These are phyloP conservation scores for Karstenula rhodostoma DNA, from an alignment of 2,329 filamentous ascomycete genomes.

Conservation along the genomic window DNA sequence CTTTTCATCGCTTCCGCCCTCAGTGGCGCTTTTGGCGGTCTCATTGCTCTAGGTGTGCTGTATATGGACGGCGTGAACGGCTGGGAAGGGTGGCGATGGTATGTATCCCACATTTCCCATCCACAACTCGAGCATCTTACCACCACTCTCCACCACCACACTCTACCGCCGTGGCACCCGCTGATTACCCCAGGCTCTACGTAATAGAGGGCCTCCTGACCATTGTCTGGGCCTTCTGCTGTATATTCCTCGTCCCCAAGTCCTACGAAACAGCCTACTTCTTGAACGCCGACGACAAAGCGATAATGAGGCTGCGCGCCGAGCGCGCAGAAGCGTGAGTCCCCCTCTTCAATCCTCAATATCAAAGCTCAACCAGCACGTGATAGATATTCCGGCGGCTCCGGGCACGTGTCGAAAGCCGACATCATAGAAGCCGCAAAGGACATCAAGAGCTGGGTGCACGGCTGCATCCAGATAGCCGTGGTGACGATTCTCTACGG, in stretches of 20 bases:
- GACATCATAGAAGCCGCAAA: slow-evolving; percentile 44
- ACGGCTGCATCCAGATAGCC: slow-evolving; percentile 50
- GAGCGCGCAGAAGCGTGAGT: slow-evolving; percentile 37
- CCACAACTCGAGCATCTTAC: neutral
- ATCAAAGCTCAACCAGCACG: too few species aligned
- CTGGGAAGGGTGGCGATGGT: slow-evolving; percentile 41
- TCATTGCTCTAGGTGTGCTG: slow-evolving; percentile 40
- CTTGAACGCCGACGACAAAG: slow-evolving; percentile 39
- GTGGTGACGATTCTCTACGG: slow-evolving; percentile 53
- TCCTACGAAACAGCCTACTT: slow-evolving; percentile 46
- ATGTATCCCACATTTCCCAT: neutral
- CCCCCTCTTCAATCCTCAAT: too few species aligned
- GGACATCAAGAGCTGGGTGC: slow-evolving; percentile 44
- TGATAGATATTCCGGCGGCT: slow-evolving; percentile 31
- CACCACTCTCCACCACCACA: neutral
- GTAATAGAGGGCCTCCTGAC: slow-evolving; percentile 44
- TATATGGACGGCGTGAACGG: slow-evolving; percentile 39
- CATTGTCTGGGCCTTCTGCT: slow-evolving; percentile 36
- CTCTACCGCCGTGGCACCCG: too few species aligned
- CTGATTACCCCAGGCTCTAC: slow-evolving; percentile 30
- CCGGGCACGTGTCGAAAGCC: slow-evolving; percentile 36
- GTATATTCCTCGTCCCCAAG: slow-evolving; percentile 43
- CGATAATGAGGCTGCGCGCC: slow-evolving; percentile 39
- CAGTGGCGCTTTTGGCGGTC: slow-evolving; percentile 37
- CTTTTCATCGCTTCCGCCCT: slow-evolving; percentile 40